phyloP scores from a whole-genome alignment of 2,329 filamentous ascomycete species.

The Fusarium paranaense region DNA sequence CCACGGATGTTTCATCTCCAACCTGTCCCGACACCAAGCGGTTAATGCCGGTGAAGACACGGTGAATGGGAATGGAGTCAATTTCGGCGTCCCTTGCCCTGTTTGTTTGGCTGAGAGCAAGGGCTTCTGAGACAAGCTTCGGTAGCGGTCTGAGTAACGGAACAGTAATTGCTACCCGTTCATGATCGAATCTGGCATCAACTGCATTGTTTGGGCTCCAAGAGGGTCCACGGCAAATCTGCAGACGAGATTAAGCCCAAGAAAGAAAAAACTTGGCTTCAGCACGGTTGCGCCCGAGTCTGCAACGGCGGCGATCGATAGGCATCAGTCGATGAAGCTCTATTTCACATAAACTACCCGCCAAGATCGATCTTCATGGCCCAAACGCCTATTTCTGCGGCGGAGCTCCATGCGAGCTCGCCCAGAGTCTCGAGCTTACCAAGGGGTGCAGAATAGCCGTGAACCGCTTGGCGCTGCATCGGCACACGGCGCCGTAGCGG shows the following conservation, averaged over 20 bases:
- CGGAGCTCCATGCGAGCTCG: conserved; percentile 10
- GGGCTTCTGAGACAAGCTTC: conserved; percentile 15
- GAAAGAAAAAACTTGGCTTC: conserved; percentile 26
- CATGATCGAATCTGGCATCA: conserved; percentile 30
- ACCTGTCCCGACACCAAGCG: conserved; percentile 32
- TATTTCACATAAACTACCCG: conserved; percentile 18
- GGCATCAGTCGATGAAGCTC: conserved; percentile 32
- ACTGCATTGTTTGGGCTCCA: conserved; percentile 22
- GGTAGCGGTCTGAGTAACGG: conserved; percentile 26
- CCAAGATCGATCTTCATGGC: conserved; percentile 28
- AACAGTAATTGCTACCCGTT: background rate
- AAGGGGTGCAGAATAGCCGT: background rate
- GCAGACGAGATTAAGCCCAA: background rate
- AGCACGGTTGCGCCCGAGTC: conserved; percentile 21
- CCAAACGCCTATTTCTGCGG: background rate
- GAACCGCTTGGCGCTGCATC: conserved; percentile 15
- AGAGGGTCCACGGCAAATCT: conserved; percentile 12
- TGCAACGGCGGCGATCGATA: conserved; percentile 16
- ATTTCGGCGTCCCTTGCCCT: background rate
- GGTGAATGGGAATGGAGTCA: conserved; percentile 10
- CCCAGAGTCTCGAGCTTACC: conserved; percentile 4
- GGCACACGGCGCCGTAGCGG: conserved; percentile 16
- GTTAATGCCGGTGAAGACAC: conserved; percentile 23
- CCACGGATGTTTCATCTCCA: conserved; percentile 19
- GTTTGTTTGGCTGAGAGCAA: conserved; percentile 4